Evolutionary conservation across 73 alveolate species (phyloP).

Genomic region (Paramecium biaurelia): DNA sequence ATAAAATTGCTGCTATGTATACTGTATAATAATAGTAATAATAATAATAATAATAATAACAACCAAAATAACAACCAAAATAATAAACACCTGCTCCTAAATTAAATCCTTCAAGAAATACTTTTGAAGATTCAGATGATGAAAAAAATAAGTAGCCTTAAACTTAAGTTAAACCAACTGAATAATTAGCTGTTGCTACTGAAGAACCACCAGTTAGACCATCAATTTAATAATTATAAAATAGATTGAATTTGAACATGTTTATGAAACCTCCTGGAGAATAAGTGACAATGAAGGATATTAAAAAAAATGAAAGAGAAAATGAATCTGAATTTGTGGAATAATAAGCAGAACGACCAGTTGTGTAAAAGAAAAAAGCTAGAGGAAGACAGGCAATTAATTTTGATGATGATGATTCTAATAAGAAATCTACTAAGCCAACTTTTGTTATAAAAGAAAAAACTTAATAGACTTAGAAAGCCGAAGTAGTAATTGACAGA

Average conservation of each 20-base stretch:
- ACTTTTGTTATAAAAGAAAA: not conserved
- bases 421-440: not conserved
- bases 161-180: not conserved
- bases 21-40: not conserved
- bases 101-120: not conserved
- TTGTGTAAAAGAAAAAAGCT: constrained; percentile 3
- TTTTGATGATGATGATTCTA: constrained; percentile 15
- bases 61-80: not conserved
- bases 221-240: not conserved
- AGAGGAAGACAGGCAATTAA: not conserved
- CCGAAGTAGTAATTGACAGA: not conserved
- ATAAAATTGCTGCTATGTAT: constrained; percentile 32
- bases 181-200: not conserved
- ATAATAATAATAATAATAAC: not conserved
- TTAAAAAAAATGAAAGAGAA: not conserved
- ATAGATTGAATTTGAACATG: not conserved
- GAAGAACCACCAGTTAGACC: not conserved
- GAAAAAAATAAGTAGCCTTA: not conserved
- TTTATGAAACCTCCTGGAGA: not conserved
- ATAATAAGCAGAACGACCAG: not conserved
- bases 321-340: not conserved
- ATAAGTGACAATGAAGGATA: not conserved
- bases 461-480: not conserved
- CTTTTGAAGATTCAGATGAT: constrained; percentile 4
- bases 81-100: not conserved